Base-by-base conservation (phyloP, 768 basidiomycete species). In the Kondoa subrosea region DNA sequence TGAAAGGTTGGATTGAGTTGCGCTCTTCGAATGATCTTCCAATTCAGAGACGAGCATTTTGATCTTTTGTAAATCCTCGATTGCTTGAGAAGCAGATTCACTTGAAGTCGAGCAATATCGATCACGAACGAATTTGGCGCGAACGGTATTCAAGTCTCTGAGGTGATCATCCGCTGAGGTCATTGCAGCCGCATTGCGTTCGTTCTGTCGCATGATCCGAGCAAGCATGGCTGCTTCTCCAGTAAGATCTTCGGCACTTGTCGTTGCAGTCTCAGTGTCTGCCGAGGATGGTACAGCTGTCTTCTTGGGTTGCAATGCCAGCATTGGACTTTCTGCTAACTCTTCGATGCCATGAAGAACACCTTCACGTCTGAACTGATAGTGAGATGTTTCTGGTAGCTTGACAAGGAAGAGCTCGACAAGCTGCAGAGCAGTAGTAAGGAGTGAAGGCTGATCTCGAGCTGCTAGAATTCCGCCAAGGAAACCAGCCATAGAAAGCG, bases 401-500 rank as follows among this genome's bases (percentile, higher is more conserved):
- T 95, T 97, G 74, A 79, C 81, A 64, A 96, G 79, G 4, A 97
- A 83, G 29, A 97, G 79, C 73, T 97, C 95, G 31, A 95, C 90
- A 29, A 99, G 83, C 75, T 97, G 95, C 1, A 97, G 81, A 1
- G 90, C 91, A 40, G 86, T 86, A 50, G 89, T 86, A 34, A 95
- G 87, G 57, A 93, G 82, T 0, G 85, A 83, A 1, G 87, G 85
- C 70, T 92, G 89, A 76, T 99, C 95, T 73, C 85, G 87, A 0
- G 89, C 89, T 0, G 93, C 95, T 34, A 97, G 78, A 66, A 97
- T 89, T 0, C 90, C 90, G 0, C 91, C 91, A 1, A 92, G 85
- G 76, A 97, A 97, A 76, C 89, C 89, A 1, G 95, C 90, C 62
- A 99, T 84, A 14, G 95, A 91, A 3, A 99, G 93, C 74, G 83